Evolutionary conservation across 169 alveolate genomes (phyloP), one percentile per base, ranked within the genome.

Genomic region (Cryptosporidium canis): DNA sequence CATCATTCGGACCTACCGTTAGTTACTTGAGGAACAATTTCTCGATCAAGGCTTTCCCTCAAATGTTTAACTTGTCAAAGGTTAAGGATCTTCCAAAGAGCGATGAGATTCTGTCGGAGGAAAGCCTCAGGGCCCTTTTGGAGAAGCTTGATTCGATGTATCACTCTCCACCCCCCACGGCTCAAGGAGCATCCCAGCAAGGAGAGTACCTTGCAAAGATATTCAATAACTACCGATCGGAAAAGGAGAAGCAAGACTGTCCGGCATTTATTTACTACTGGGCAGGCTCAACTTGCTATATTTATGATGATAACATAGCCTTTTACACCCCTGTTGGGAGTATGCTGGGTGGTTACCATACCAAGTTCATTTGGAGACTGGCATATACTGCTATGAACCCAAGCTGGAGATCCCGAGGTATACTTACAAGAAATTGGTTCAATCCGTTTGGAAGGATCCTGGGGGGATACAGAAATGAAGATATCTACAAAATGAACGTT

Each of bases 141-240:
- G 93, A 47, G 14, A 67, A 61, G 58, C 45, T 91, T 5, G 94
- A 91, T 65, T 45, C 66, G 12, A 47, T 68, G 31, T 91, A 91
- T 66, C 92, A 58, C 31, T 64, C 94, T 12, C 94, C 94, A 18
- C 90, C 92, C 0, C 94, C 93, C 8, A 90, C 94, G 31, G 94
- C 94, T 11, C 94, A 91, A 67, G 77, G 85, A 24, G 94, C 94
- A 2, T 44, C 91, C 24, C 93, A 91, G 56, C 92, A 67, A 39
- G 94, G 94, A 11, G 39, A 48, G n/a, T 91, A 91, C 82, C 77
- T 91, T 18, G 94, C 91, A 3, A 24, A 68, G 31, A 14, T 48
- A 16, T 90, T 91, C 68, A 91, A 90, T 65, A 12, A 61, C 14
- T 33, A 16, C 44, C 64, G 66, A 33, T 29, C 77, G 8, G 77